Evolutionary conservation across 2,329 filamentous ascomycete species (phyloP), one percentile per base, ranked within the genome.

Genomic region (Fusarium decemcellulare): DNA sequence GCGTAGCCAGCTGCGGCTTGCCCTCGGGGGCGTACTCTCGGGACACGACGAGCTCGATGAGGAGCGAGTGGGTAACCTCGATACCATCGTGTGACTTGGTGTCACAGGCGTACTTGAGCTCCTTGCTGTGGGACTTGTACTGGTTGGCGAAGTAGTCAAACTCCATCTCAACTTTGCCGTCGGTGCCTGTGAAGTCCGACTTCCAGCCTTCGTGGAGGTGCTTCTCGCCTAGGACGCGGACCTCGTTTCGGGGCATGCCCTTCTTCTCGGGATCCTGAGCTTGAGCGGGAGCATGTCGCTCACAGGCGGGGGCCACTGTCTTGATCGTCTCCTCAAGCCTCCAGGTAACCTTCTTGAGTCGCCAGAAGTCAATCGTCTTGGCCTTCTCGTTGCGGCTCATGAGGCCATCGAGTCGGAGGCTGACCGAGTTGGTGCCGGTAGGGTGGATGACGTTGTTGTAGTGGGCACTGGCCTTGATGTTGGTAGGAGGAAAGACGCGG

Each of bases 401-500:
- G 57, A 98, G 90, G n/a, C 95, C 95, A 68, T 95, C 93, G 68
- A 99, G 88, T 55, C 91, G 91, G 82, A 98, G 90, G 47, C 89
- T 87, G 52, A 98, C 87, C 11, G 86, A 92, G 82, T 97, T 95
- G 74, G 89, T 90, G 74, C 93, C 93, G 64, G 95, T 93, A 6
- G 95, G 94, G 81, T 97, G 92, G 67, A 98, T 91, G 69, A 97
- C 89, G 39, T 93, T 90, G 48, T 92, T 92, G 68, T 97, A 91
- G 74, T 93, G 91, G 67, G 96, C 92, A 76, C 91, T 91, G 62
- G 94, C 93, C 71, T 93, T 95, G 75, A 99, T 91, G 81, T 97
- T 96, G 72, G 96, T 99, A 0, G 96, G 95, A 50, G 95, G 96
- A 82, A 99, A 99, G 76, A 98, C 93, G 76, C 95, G 93, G 67